Evolutionary conservation across 139 green algal genomes (phyloP), one percentile per base, ranked within the genome.

Genomic region (Tetradesmus obliquus): DNA sequence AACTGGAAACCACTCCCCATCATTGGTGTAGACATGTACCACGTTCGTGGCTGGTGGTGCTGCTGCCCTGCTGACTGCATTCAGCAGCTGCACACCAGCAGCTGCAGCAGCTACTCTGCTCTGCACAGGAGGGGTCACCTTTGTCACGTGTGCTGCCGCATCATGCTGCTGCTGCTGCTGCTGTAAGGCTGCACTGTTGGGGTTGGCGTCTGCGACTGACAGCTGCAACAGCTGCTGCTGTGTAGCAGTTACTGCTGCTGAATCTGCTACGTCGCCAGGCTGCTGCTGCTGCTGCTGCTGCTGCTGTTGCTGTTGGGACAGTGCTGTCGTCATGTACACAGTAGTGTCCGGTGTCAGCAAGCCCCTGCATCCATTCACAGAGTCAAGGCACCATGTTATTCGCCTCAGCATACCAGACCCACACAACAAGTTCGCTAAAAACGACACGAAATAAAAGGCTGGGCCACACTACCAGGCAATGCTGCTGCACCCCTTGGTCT

Each of bases 1-100:
- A 5, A 97, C 95, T 0, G 95, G 94, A 60, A 97, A 98, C 91
- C 86, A 93, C 90, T 97, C 95, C 12, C 91, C 95, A 84, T 98
- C 96, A 54, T 22, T 93, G 2, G 95, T 97, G 20, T 58, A 60
- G 0, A 98, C 82, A 4, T 89, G 58, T 0, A 72, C 80, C 45
- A 83, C 12, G 69, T 82, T 90, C 3, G 90, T 72, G 15, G 55
- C 71, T 8, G 88, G 12, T n/a, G 93, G 60, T 53, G 53, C 74
- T 9, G 88, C 84, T 83, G 93, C 76, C 62, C 88, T 57, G 20
- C 22, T 84, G 24, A n/a, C 82, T 57, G 55, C 55, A 53, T 89
- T 69, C 80, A 93, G 45, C 57, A 87, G 71, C 69, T 89, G 45
- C 55, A 82, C 20, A 13, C 72, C 20, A 22, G 12, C 24, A 58